Evolutionary conservation across 2,329 filamentous ascomycete species (phyloP).

Genomic region (Paradendryphiella salina): DNA sequence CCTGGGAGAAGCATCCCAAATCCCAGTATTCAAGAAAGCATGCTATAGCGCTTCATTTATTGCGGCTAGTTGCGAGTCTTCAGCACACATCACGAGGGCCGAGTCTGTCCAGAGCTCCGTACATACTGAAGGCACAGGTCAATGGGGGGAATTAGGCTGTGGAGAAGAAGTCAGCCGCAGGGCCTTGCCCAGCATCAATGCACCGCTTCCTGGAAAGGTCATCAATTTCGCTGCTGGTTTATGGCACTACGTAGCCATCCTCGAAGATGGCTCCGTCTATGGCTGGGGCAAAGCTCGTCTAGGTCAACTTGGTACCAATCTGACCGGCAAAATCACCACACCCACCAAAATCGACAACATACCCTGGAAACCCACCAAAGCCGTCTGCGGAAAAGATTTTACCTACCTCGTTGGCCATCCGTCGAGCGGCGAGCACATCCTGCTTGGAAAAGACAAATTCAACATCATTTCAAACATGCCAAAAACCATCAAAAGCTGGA

Average conservation of each 20-base stretch:
- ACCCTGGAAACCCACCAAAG: conserved; percentile 66
- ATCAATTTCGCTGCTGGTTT: conserved; percentile 72
- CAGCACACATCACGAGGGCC: conserved; percentile 26
- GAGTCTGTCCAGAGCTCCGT: conserved; percentile 2
- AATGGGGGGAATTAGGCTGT: conserved; percentile 35
- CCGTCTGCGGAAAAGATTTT: conserved; percentile 82
- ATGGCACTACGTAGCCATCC: conserved; percentile 73
- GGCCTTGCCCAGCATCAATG: not conserved
- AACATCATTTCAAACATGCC: conserved; percentile 64
- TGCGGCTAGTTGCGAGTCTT: conserved; percentile 33
- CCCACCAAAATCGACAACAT: conserved; percentile 44
- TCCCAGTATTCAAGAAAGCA: not conserved
- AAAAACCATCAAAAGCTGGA: conserved; percentile 60
- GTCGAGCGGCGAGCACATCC: conserved; percentile 60
- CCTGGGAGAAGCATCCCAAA: not conserved
- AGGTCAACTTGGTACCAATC: conserved; percentile 70
- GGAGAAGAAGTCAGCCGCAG: not conserved
- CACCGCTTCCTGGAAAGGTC: conserved; percentile 43
- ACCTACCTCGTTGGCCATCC: conserved; percentile 68
- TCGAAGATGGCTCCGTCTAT: conserved; percentile 75
- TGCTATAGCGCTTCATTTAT: conserved; percentile 7
- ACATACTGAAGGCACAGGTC: conserved; percentile 21
- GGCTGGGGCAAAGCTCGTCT: conserved; percentile 90
- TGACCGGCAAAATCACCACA: conserved; percentile 48
- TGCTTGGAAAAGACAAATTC: conserved; percentile 80